These are phyloP conservation scores for Trypanosoma vivax DNA, from an alignment of 208 protist species.

Conservation along the genomic window DNA sequence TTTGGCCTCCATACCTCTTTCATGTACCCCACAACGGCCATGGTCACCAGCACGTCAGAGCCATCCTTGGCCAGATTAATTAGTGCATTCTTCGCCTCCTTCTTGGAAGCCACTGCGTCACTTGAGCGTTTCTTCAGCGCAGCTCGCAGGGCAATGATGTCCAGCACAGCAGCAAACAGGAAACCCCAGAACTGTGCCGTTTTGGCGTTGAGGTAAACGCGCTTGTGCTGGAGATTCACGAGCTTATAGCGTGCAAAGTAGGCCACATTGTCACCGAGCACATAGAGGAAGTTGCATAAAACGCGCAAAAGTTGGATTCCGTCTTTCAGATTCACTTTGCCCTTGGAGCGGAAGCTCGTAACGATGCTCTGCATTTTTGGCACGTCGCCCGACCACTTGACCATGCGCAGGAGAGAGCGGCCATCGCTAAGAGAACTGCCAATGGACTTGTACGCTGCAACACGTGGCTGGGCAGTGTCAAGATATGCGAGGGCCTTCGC, in stretches of 20 bases:
- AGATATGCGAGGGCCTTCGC: constrained; percentile 69
- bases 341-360: constrained; percentile 26
- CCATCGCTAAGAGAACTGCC: constrained; percentile 70
- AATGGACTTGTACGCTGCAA: constrained; percentile 47
- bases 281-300: constrained; percentile 84
- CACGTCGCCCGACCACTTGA: constrained; percentile 79
- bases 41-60: constrained; percentile 75
- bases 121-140: constrained; percentile 48
- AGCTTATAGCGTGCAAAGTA: constrained; percentile 82
- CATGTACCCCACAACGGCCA: constrained; percentile 82
- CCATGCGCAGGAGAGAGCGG: constrained; percentile 87
- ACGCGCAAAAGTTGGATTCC: constrained; percentile 78
- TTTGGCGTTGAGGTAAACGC: constrained; percentile 56
- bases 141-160: constrained; percentile 61
- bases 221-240: constrained; percentile 40
- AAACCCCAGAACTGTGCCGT: constrained; percentile 90
- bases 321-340: constrained; percentile 51
- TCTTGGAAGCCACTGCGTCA: constrained; percentile 49
- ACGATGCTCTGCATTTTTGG: constrained; percentile 74
- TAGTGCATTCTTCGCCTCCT: constrained; percentile 69
- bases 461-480: constrained; percentile 22
- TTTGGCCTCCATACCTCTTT: constrained; percentile 63
- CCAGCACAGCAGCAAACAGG: constrained; percentile 81
- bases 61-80: constrained; percentile 76
- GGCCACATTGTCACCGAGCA: constrained; percentile 83